These are phyloP conservation scores for Boletus sensibilis DNA, from an alignment of 768 basidiomycete genomes.

Conservation along the genomic window DNA sequence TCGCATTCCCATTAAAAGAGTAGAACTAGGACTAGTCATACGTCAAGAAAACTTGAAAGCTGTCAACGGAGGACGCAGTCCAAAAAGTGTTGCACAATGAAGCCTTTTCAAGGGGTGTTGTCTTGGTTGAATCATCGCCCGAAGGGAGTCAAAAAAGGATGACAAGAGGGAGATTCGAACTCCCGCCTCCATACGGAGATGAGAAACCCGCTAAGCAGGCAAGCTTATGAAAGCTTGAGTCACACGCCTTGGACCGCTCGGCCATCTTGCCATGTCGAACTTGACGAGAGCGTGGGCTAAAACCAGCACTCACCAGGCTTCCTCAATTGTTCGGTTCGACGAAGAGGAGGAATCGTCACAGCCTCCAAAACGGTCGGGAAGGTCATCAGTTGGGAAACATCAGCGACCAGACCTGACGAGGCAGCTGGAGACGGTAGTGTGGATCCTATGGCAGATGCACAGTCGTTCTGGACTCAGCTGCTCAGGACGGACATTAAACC, in stretches of 20 bases:
- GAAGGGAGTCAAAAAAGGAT: conserved; percentile 4
- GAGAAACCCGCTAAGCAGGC: conserved; percentile 31
- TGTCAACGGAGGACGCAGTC: not conserved
- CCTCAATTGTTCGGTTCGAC: no score
- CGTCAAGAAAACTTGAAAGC: not conserved
- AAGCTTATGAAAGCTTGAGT: conserved; percentile 45
- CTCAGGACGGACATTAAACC: no score
- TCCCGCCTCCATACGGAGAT: conserved; percentile 35
- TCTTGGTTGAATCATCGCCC: not conserved
- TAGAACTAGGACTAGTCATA: no score
- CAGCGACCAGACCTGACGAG: no score
- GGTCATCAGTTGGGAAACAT: no score
- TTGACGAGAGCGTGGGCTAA: no score
- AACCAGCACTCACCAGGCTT: no score
- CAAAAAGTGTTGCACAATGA: not conserved
- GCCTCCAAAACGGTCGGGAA: no score
- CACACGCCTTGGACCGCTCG: conserved; percentile 65
- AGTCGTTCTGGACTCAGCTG: no score
- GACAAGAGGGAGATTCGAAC: conserved; percentile 38
- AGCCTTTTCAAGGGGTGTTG: not conserved
- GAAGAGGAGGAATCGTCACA: no score
- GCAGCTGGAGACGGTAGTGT: no score
- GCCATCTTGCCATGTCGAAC: conserved; percentile 50
- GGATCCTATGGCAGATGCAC: no score
- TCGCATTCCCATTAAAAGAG: not conserved